Evolutionary conservation across 768 basidiomycete species (phyloP), one percentile per base, ranked within the genome.

Genomic region (Agrocybe chaxingu): DNA sequence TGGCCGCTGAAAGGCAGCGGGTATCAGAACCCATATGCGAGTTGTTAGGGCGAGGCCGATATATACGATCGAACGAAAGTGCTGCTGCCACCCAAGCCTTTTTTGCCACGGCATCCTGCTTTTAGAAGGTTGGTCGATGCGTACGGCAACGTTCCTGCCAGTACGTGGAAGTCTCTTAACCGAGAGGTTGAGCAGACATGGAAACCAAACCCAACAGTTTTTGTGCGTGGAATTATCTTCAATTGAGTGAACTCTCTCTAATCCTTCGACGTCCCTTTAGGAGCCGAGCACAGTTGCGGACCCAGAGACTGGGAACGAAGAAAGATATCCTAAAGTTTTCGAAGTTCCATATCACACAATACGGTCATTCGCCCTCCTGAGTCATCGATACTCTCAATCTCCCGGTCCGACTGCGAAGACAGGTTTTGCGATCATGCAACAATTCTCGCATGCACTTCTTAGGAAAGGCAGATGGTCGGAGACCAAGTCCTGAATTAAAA

Each of bases 161-260:
- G 12, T 11, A 9, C 45, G 6, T 43, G 49, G 16, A 11, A 16
- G 5, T 51, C 42, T 18, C n/a, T 48, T 9, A 24, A 19, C 42
- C 30, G 48, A 19, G 60, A 61, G 32, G 46, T 61, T 8, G 48
- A 45, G 32, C 36, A 46, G 32, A 50, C 50, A n/a, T 61, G 60
- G 57, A 50, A 51, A n/a, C 57, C 60, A 7, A 61, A 61, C 36
- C 50, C 60, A 9, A 58, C 57, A 0, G 42, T 61, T 9, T 61
- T 61, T 35, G 60, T 61, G 36, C 38, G 55, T 52, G 12, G 11
- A 18, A 30, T 29, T 13, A 18, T 33, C 12, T 40, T 9, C 11
- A 42, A 6, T 48, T 30, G 4, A 4, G 4, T 48, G 13, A 40
- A 6, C 6, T 7, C 6, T 12, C 18, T 16, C 19, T 36, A 11